These are phyloP conservation scores for Spathaspora sp. DNA, from an alignment of 805 yeast species.

Conservation along the genomic window DNA sequence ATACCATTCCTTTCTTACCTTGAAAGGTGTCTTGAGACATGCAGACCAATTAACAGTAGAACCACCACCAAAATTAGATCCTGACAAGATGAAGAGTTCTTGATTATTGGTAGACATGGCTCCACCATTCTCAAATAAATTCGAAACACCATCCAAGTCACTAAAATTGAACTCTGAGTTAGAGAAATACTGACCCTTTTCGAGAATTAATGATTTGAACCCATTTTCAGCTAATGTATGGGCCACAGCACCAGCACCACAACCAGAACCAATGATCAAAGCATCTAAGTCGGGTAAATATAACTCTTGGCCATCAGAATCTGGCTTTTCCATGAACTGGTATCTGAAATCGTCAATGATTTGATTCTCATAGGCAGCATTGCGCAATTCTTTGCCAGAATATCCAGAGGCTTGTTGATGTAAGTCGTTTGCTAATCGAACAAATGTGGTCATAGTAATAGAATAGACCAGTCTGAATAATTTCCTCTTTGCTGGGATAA, in stretches of 20 bases:
- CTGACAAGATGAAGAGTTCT: conserved; percentile 41
- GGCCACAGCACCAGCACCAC: conserved; percentile 53
- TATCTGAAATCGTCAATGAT: conserved; percentile 23
- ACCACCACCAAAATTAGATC: conserved; percentile 57
- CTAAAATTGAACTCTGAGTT: conserved; percentile 30
- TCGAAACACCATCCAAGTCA: conserved; percentile 33
- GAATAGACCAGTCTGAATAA: conserved; percentile 27
- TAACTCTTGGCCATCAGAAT: conserved; percentile 23
- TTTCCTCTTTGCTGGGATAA: conserved; percentile 29
- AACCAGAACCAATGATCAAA: conserved; percentile 49
- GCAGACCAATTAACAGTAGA: conserved; percentile 59
- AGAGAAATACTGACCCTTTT: conserved; percentile 45
- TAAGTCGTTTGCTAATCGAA: conserved; percentile 25
- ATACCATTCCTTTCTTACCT: conserved; percentile 51
- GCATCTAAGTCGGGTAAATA: conserved; percentile 40
- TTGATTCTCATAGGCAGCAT: conserved; percentile 23
- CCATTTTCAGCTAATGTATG: conserved; percentile 43
- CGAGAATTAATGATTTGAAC: conserved; percentile 41
- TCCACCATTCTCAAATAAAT: conserved; percentile 41
- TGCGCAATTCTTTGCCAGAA: conserved; percentile 32
- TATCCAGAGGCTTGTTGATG: conserved; percentile 36
- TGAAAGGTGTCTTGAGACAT: conserved; percentile 45
- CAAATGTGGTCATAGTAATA: conserved; percentile 23
- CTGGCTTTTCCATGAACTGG: conserved; percentile 28
- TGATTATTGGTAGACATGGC: conserved; percentile 29